Percentiles rank a stretch among this genome's conserved stretches.
These are phyloP conservation scores for Theobroma grandiflorum DNA, from an alignment of 441 rosid species.

Conservation along the genomic window DNA sequence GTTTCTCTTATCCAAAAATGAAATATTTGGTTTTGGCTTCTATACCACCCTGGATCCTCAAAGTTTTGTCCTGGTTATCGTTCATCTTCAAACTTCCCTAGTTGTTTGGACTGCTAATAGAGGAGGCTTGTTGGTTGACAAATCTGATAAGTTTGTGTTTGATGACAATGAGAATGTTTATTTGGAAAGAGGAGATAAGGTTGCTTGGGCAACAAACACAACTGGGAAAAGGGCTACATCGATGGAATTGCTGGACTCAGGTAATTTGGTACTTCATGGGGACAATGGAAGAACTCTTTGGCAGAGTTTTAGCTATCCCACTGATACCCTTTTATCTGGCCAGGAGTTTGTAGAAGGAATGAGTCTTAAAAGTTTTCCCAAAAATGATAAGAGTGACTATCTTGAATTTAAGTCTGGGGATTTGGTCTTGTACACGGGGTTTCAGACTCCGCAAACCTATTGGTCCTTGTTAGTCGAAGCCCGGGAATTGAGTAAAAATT, in stretches of 20 bases:
- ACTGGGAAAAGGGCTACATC: conserved; percentile 35
- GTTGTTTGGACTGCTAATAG: conserved; percentile 51
- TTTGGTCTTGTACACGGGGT: conserved; percentile 41
- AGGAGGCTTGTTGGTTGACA: conserved; percentile 18
- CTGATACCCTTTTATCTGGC: conserved; percentile 50
- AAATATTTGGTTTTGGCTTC: conserved; percentile 43
- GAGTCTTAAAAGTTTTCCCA: conserved; percentile 43
- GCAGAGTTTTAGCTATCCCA: conserved; percentile 53
- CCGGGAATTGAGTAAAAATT: conserved; percentile 24
- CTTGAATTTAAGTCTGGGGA: conserved; percentile 42
- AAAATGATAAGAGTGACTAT: conserved; percentile 8
- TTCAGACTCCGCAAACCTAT: conserved; percentile 41
- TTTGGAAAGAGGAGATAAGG: conserved; percentile 31
- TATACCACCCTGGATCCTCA: conserved; percentile 37
- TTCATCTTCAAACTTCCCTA: conserved; percentile 29
- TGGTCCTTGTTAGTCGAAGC: conserved; percentile 41
- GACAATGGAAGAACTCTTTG: conserved; percentile 30
- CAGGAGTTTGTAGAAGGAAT: conserved; percentile 43
- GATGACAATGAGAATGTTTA: conserved; percentile 38
- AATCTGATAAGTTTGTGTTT: conserved; percentile 44
- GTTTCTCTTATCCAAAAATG: conserved; percentile 45
- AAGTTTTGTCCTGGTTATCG: conserved; percentile 32
- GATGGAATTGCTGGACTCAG: conserved; percentile 44
- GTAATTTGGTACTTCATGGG: conserved; percentile 52
- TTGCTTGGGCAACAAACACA: conserved; percentile 44